Evolutionary conservation across 768 basidiomycete species (phyloP).

Genomic region (Chiua virens): DNA sequence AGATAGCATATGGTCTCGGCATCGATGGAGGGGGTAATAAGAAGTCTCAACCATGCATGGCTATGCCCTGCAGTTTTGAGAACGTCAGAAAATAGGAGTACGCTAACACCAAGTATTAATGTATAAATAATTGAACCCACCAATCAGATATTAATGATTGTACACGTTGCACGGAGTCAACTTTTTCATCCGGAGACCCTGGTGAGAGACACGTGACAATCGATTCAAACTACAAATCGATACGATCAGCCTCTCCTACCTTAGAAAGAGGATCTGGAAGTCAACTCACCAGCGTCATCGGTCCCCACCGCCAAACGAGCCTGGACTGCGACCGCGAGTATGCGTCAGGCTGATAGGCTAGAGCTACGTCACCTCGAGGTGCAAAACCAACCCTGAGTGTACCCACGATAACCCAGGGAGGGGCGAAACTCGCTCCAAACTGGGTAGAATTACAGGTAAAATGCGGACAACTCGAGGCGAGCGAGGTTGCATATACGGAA

Average conservation of each 20-base stretch:
- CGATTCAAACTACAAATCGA: constrained; percentile 4
- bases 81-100: not conserved
- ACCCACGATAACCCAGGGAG: constrained; percentile 4
- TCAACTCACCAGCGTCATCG: not conserved
- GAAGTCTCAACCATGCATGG: not conserved
- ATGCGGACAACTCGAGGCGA: constrained; percentile 25
- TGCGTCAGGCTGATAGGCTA: not conserved
- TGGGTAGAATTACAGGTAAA: constrained; percentile 4
- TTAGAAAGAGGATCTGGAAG: not conserved
- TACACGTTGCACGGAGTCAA: constrained; percentile 3
- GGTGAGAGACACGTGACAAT: constrained; percentile 9
- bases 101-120: constrained; percentile 4
- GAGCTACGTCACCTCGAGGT: not conserved
- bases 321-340: not conserved
- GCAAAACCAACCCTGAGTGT: not conserved
- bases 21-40: constrained; percentile 1
- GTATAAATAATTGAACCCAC: not conserved
- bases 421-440: constrained; percentile 8
- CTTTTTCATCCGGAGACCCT: not conserved
- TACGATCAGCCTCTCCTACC: not conserved
- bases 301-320: not conserved
- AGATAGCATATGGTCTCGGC: not conserved
- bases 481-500: not conserved
- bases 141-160: not conserved
- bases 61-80: not conserved